Evolutionary conservation across 2,329 filamentous ascomycete genomes (phyloP).

Genomic region (Sporothrix pseudoabietina): DNA sequence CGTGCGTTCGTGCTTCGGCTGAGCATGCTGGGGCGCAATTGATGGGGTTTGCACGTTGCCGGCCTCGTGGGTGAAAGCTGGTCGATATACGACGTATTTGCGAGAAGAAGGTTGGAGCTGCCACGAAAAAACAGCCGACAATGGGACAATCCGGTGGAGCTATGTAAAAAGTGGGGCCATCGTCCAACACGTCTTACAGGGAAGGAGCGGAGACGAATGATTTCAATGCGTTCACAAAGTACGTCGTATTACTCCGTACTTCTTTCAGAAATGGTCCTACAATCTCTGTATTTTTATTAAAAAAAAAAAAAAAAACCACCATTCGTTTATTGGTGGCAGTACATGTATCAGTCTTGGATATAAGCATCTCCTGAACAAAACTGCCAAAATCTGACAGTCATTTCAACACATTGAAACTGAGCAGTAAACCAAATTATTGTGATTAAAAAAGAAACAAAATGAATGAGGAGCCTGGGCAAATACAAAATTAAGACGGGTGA

Average conservation of each 20-base stretch:
- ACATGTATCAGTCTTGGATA: neutral
- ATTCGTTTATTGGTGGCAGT: neutral
- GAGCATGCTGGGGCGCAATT: slow-evolving; percentile 29
- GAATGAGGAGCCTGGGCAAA: slow-evolving; percentile 12
- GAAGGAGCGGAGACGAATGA: neutral
- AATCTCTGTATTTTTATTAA: neutral
- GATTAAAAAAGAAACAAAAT: slow-evolving; percentile 1
- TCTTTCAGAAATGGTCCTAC: neutral
- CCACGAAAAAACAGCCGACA: slow-evolving; percentile 6
- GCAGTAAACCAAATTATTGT: neutral
- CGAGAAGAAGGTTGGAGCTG: neutral
- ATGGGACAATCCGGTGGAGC: neutral
- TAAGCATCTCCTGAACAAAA: neutral
- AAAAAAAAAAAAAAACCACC: too few species aligned
- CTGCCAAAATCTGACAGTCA: neutral
- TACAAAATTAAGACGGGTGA: slow-evolving; percentile 13
- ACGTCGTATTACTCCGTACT: too few species aligned
- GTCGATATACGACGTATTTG: neutral
- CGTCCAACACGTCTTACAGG: neutral
- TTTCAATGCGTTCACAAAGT: neutral
- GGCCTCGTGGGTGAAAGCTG: neutral
- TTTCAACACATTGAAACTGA: neutral
- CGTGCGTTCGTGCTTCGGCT: slow-evolving; percentile 21
- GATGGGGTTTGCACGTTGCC: neutral
- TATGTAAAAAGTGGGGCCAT: slow-evolving; percentile 19